Evolutionary conservation across 768 basidiomycete genomes (phyloP).

Genomic region (Lactifluus rugatus): DNA sequence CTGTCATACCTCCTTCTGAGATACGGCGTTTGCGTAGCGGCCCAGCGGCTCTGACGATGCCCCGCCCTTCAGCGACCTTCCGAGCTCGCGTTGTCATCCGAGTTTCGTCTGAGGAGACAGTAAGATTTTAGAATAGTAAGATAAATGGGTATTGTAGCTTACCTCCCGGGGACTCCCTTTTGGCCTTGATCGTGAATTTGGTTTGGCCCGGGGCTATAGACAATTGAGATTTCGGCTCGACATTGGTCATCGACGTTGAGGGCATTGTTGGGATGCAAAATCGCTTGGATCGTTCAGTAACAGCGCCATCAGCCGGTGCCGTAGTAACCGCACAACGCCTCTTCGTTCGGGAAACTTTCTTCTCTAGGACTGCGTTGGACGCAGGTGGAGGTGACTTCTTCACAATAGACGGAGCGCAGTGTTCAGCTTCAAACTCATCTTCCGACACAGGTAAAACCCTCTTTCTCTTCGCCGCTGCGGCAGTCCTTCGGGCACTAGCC

Average conservation of each 20-base stretch:
- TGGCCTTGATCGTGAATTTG: not conserved
- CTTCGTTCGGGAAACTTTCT: not conserved
- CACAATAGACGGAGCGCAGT: not conserved
- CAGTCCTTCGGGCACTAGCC: not conserved
- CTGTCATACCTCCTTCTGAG: not conserved
- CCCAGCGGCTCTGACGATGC: not conserved
- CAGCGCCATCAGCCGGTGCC: too few relatives aligned
- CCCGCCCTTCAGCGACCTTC: not conserved
- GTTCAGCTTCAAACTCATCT: slow-evolving; percentile 1
- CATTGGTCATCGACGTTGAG: not conserved
- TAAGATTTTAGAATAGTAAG: not conserved
- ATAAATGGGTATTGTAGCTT: not conserved
- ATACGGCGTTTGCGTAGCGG: not conserved
- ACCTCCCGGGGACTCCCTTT: not conserved
- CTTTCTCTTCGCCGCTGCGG: not conserved
- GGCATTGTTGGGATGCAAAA: not conserved
- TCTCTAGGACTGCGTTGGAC: not conserved
- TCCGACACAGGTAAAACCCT: slow-evolving; percentile 2
- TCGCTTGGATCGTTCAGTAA: not conserved
- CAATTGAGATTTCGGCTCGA: not conserved
- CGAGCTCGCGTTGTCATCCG: not conserved
- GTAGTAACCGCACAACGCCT: not conserved
- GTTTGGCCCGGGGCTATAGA: not conserved
- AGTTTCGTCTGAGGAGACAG: not conserved
- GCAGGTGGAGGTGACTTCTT: not conserved